Evolutionary conservation across 2,329 filamentous ascomycete genomes (phyloP).

Genomic region (Colletotrichum gloeosporioides): DNA sequence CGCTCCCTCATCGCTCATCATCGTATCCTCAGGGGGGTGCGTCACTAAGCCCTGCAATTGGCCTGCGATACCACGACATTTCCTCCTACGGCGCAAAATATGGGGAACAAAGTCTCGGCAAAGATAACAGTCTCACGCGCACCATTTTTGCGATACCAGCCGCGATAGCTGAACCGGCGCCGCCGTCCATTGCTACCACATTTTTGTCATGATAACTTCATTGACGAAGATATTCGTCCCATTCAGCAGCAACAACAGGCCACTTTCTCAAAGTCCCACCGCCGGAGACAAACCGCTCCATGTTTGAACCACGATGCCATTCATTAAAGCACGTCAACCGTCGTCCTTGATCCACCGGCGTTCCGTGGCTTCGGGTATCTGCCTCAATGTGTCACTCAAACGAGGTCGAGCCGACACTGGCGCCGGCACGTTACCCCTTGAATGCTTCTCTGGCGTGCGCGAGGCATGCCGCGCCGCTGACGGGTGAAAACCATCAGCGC

Average conservation of each 20-base stretch:
- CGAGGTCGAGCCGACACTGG: background rate
- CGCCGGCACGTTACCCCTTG: background rate
- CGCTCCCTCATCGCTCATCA: background rate
- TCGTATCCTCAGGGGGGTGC: slow-evolving; percentile 1
- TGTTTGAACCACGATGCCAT: background rate
- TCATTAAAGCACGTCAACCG: background rate
- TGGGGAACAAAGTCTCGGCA: slow-evolving; percentile 19
- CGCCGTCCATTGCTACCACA: background rate
- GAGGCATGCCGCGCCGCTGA: background rate
- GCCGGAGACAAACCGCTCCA: background rate
- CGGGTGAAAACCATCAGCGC: background rate
- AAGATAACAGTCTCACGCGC: slow-evolving; percentile 13
- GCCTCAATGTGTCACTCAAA: slow-evolving; percentile 15
- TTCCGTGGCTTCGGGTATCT: slow-evolving; percentile 17
- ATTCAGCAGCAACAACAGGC: background rate
- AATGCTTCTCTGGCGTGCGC: background rate
- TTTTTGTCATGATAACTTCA: background rate
- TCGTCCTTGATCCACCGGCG: background rate
- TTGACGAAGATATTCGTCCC: background rate
- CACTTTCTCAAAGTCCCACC: background rate
- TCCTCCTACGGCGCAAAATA: background rate
- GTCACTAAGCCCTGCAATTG: slow-evolving; percentile 2
- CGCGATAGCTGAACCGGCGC: background rate
- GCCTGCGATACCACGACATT: background rate
- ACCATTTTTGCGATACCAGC: background rate